Evolutionary conservation across 2,329 filamentous ascomycete genomes (phyloP), one percentile per base, ranked within the genome.

Genomic region (Fusarium begoniae): DNA sequence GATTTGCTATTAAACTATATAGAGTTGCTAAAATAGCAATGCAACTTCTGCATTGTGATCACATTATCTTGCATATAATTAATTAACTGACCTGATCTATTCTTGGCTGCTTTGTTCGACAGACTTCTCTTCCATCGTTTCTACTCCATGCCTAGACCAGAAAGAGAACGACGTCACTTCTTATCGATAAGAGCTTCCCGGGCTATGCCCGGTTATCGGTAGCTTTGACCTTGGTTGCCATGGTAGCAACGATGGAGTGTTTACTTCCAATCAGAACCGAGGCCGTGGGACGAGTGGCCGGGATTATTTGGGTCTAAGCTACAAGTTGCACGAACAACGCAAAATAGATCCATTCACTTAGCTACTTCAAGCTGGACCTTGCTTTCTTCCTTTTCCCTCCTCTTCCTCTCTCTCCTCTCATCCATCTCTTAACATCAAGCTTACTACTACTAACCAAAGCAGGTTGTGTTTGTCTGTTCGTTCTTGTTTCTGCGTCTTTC

Each of bases 171-270:
- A 78, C 75, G 73, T 74, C 75, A 75, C 73, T 54, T 53, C 35
- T 65, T 77, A 79, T 79, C 77, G 77, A 79, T 79, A 79, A 76
- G 41, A 41, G 26, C 32, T 48, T 22, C 10, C 58, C 75, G 77
- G 74, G 40, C 70, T 60, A 72, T 74, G 69, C 41, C 66, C 78
- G 75, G 78, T 58, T 59, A 30, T 51, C 70, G 26, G 50, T 68
- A 75, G 73, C 62, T 63, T 28, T 50, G 48, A 59, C 54, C 41
- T 20, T 51, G 55, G 55, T 84, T 83, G 82, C 82, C 79, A 81
- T 84, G 81, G 79, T 82, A 83, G 74, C 82, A 37, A 30, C 67
- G 59, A 54, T 70, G 41, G 58, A 69, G 69, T 83, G 81, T 84
- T 84, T 83, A 83, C 82, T 80, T 72, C 69, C 68, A 69, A 73